A percentile compares a stretch with the other conserved stretches of the same genome.
These are phyloP conservation scores for Penicillium frequentans DNA, from an alignment of 2,329 filamentous ascomycete genomes.

Conservation along the genomic window DNA sequence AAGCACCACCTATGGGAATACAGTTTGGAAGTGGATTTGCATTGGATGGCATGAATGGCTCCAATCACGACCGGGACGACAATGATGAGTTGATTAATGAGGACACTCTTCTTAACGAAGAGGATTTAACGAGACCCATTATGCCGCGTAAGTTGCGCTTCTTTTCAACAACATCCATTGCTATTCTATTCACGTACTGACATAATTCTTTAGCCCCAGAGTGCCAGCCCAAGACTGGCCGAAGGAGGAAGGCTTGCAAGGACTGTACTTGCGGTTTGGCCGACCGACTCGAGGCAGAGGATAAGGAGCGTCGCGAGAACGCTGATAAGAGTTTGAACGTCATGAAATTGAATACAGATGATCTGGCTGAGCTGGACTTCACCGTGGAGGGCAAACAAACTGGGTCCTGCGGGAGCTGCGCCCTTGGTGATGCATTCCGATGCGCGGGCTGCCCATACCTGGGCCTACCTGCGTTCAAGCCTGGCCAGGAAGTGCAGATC, in stretches of 20 bases:
- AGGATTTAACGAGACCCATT: slow-evolving; percentile 75
- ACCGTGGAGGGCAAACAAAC: slow-evolving; percentile 90
- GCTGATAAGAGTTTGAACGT: slow-evolving; percentile 59
- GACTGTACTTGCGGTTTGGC: slow-evolving; percentile 96
- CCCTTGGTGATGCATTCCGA: slow-evolving; percentile 84
- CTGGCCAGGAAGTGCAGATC: slow-evolving; percentile 8
- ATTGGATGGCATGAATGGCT: slow-evolving; percentile 33
- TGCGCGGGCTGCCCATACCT: slow-evolving; percentile 79
- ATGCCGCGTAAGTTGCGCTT: slow-evolving; percentile 68
- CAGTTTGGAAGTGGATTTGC: slow-evolving; percentile 31
- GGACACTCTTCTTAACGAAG: slow-evolving; percentile 79
- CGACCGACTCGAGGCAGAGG: slow-evolving; percentile 81
- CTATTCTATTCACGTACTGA: neutral
- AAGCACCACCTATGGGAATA: slow-evolving; percentile 9
- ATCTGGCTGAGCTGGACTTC: slow-evolving; percentile 84
- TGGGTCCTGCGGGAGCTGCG: slow-evolving; percentile 91
- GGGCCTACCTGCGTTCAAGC: slow-evolving; percentile 79
- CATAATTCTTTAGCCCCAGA: slow-evolving; percentile 63
- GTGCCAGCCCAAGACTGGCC: slow-evolving; percentile 75
- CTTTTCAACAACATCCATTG: neutral
- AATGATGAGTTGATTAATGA: slow-evolving; percentile 92
- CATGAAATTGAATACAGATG: slow-evolving; percentile 69
- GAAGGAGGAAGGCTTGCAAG: slow-evolving; percentile 91
- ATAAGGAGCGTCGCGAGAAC: slow-evolving; percentile 63
- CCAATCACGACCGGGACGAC: slow-evolving; percentile 51